phyloP scores from a whole-genome alignment of 768 basidiomycete species.

The Coprinopsis sp. region DNA sequence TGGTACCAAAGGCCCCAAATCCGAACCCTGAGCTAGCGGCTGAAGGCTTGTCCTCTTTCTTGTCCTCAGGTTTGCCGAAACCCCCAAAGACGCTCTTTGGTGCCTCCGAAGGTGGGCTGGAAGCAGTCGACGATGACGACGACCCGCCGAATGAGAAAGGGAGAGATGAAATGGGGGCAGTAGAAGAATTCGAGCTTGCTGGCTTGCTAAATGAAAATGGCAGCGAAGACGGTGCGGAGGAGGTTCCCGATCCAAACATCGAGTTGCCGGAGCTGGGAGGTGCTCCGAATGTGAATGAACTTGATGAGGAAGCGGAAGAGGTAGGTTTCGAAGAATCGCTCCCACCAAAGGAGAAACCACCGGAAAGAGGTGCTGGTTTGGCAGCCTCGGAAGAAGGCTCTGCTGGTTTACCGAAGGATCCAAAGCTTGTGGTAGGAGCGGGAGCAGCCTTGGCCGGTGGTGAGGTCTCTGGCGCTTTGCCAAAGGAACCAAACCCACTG shows the following conservation, averaged over 20 bases:
- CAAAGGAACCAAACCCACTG: conserved; percentile 10
- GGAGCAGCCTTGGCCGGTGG: too few species aligned
- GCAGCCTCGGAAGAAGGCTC: conserved; percentile 6
- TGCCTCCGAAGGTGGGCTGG: conserved; percentile 5
- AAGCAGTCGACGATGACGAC: neutral
- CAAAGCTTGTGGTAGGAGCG: conserved; percentile 12
- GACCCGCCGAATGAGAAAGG: conserved; percentile 2
- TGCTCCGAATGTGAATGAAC: neutral
- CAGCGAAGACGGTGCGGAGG: neutral
- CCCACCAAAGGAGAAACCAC: conserved; percentile 5
- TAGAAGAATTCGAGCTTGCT: neutral
- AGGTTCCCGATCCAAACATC: conserved; percentile 1
- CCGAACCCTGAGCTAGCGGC: too few species aligned
- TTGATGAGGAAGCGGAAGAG: neutral
- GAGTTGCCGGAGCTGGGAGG: too few species aligned
- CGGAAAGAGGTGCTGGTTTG: conserved; percentile 6
- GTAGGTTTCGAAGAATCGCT: conserved; percentile 3
- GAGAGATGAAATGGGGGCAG: conserved; percentile 3
- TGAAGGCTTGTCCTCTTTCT: conserved; percentile 2
- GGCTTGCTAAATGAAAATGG: neutral
- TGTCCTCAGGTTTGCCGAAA: conserved; percentile 6
- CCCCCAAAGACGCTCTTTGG: conserved; percentile 7
- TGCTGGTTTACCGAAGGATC: conserved; percentile 1
- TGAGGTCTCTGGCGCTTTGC: too few species aligned
- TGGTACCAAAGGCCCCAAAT: too few species aligned